phyloP scores from a whole-genome alignment of 768 basidiomycete genomes.

The Suillus luteus region DNA sequence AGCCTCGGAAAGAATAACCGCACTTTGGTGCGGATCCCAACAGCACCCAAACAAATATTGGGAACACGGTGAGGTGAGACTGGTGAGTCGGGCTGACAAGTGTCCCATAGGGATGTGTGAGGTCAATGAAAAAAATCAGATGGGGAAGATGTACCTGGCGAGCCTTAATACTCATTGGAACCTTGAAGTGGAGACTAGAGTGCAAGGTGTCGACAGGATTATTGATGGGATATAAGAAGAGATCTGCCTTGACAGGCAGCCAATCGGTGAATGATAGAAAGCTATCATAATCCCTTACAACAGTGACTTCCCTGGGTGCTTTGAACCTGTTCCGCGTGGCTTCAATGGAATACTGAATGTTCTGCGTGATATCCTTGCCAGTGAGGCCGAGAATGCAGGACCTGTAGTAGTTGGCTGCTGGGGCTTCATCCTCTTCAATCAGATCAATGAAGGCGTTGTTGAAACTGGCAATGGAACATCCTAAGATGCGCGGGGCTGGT shows the following conservation, averaged over 20 bases:
- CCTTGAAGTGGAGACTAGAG: not conserved
- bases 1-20: constrained; percentile 1
- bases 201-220: not conserved
- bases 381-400: not conserved
- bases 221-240: not conserved
- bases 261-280: not conserved
- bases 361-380: not conserved
- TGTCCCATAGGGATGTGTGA: not conserved
- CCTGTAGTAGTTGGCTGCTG: not conserved
- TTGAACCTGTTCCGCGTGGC: not conserved
- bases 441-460: not conserved
- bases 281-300: constrained; percentile 8
- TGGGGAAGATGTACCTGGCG: not conserved
- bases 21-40: not conserved
- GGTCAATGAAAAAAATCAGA: not conserved
- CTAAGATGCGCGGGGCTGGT: not conserved
- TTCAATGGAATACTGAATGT: constrained; percentile 1
- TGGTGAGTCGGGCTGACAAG: not conserved
- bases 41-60: constrained; percentile 7
- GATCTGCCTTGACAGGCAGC: not conserved
- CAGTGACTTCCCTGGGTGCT: not conserved
- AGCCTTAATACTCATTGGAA: not conserved
- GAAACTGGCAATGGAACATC: not conserved
- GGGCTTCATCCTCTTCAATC: not conserved
- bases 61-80: not conserved